A percentile compares a stretch with the other conserved stretches of the same genome.
Conservation (phyloP, 2,329 filamentous ascomycete genomes). For the Aspergillus transmontanensis region DNA sequence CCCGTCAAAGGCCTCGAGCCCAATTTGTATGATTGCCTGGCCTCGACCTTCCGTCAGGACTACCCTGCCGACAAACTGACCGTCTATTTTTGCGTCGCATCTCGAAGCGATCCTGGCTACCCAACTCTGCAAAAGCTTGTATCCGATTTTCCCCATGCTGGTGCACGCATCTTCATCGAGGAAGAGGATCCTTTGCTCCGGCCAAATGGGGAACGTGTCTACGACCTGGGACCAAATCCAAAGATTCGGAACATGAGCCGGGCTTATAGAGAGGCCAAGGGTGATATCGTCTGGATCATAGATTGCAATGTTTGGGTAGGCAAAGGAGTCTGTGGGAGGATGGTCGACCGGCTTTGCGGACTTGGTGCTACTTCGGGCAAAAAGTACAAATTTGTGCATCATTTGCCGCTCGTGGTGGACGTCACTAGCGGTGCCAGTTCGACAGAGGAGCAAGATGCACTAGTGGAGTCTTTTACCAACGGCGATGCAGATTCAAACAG, state of each 20-base stretch:
- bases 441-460: conserved; percentile 28
- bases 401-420: conserved; percentile 88
- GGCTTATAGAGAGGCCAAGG: conserved; percentile 83
- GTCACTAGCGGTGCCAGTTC: conserved; percentile 42
- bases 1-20: conserved; percentile 93
- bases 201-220: conserved; percentile 48
- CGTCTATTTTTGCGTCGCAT: conserved; percentile 79
- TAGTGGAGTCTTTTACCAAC: conserved; percentile 26
- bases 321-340: conserved; percentile 75
- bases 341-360: conserved; percentile 86
- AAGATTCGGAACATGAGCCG: conserved; percentile 97
- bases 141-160: conserved; percentile 69
- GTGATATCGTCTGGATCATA: conserved; percentile 89
- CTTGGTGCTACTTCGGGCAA: conserved; percentile 50
- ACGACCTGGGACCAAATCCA: conserved; percentile 86
- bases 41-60: conserved; percentile 77
- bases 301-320: conserved; percentile 97
- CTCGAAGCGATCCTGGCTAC: conserved; percentile 73
- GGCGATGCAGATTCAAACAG: conserved; percentile 9
- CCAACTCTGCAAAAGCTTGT: conserved; percentile 72
- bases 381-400: conserved; percentile 88
- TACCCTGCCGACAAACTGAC: conserved; percentile 78
- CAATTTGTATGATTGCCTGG: conserved; percentile 87
- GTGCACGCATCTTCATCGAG: conserved; percentile 77
- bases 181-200: conserved; percentile 74